Evolutionary conservation across 2,329 filamentous ascomycete genomes (phyloP).

Genomic region (Nannizzia gypsea): DNA sequence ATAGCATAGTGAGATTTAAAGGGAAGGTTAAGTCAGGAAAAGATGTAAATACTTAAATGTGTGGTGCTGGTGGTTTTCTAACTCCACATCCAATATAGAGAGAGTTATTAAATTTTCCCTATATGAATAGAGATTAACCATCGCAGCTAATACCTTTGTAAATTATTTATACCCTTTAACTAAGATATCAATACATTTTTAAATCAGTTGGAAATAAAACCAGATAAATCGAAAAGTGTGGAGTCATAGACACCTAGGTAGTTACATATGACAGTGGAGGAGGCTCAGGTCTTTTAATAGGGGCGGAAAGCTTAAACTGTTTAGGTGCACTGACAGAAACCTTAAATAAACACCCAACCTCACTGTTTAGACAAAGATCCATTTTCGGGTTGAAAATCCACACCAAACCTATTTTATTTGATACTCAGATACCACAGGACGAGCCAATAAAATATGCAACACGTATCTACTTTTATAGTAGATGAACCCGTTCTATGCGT

Average conservation of each 20-base stretch:
- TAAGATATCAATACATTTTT: too few relatives aligned
- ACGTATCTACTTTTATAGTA: neutral
- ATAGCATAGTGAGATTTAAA: neutral
- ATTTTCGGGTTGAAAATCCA: neutral
- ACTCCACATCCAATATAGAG: neutral
- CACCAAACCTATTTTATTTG: neutral
- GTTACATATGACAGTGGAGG: neutral
- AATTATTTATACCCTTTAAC: too few relatives aligned
- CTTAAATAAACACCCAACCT: neutral
- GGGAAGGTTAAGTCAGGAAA: neutral
- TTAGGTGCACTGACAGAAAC: neutral
- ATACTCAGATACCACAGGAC: neutral
- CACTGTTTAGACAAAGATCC: neutral
- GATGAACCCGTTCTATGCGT: neutral
- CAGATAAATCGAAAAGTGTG: too few relatives aligned
- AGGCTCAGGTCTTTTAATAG: neutral
- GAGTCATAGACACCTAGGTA: too few relatives aligned
- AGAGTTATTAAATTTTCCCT: too few relatives aligned
- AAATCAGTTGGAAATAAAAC: too few relatives aligned
- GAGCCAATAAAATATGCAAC: neutral
- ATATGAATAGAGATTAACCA: too few relatives aligned
- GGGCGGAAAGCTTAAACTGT: neutral
- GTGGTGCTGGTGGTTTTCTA: neutral
- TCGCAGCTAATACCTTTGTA: too few relatives aligned
- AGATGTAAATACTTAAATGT: neutral